Percentiles rank a stretch among this genome's conserved stretches.
phyloP scores from a whole-genome alignment of 2,329 filamentous ascomycete genomes.

The Colletotrichum orbiculare region DNA sequence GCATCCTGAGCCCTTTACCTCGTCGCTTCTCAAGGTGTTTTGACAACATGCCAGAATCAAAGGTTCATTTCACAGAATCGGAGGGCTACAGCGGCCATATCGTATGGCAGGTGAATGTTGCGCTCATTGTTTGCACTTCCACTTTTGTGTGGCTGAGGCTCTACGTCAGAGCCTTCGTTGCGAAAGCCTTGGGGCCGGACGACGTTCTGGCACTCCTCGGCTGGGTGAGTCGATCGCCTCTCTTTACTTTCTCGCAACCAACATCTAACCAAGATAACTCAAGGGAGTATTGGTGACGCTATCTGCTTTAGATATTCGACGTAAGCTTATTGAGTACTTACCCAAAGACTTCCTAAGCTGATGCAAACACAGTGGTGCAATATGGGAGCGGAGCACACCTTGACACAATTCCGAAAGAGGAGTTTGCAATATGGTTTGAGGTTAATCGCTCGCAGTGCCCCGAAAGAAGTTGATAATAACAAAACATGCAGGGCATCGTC shows the following conservation, averaged over 20 bases:
- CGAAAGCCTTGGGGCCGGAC: slow-evolving; percentile 1
- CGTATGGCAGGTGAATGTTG: not conserved
- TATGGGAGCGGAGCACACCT: slow-evolving; percentile 2
- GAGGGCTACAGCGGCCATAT: not conserved
- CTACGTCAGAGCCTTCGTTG: not conserved
- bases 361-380: not conserved
- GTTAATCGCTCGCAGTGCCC: not conserved
- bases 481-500: not conserved
- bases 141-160: not conserved
- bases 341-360: no score
- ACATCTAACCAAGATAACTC: not conserved
- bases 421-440: slow-evolving; percentile 1
- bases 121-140: not conserved
- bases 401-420: not conserved
- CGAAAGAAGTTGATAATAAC: not conserved
- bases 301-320: slow-evolving; percentile 9
- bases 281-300: not conserved
- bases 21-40: no score
- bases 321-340: not conserved
- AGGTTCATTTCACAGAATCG: not conserved
- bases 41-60: not conserved
- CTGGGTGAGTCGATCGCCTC: not conserved
- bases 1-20: no score
- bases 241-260: not conserved
- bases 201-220: not conserved